phyloP scores from a whole-genome alignment of 441 rosid genomes.

The Gossypium laxum region DNA sequence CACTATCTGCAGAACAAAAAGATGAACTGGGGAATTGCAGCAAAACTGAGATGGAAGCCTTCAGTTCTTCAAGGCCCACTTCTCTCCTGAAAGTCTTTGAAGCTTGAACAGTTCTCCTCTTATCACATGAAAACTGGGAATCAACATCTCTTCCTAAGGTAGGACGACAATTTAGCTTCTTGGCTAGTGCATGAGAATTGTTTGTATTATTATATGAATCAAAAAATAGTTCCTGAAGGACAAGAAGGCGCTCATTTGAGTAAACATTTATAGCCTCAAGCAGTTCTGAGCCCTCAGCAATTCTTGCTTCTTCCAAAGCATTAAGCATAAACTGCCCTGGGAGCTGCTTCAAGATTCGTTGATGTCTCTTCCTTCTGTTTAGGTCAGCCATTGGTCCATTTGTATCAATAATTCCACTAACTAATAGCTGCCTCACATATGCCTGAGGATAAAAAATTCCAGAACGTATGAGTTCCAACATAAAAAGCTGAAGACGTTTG shows the following conservation, averaged over 20 bases:
- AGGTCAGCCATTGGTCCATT: constrained; percentile 35
- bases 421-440: constrained; percentile 83
- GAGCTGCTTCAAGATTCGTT: constrained; percentile 68
- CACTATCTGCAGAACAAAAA: constrained; percentile 35
- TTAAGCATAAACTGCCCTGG: constrained; percentile 59
- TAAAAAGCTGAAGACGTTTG: constrained; percentile 64
- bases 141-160: constrained; percentile 27
- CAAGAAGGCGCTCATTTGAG: constrained; percentile 75
- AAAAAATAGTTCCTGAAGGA: constrained; percentile 42
- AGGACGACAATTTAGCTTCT: constrained; percentile 37
- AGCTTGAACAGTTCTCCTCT: constrained; percentile 36
- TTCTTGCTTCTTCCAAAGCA: constrained; percentile 54
- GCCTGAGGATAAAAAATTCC: constrained; percentile 84
- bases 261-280: constrained; percentile 55
- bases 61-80: constrained; percentile 48
- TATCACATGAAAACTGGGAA: constrained; percentile 37
- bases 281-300: constrained; percentile 53
- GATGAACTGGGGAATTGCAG: constrained; percentile 61
- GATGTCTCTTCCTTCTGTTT: constrained; percentile 64
- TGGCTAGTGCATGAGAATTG: constrained; percentile 27
- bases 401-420: constrained; percentile 77
- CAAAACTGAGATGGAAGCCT: constrained; percentile 57
- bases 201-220: constrained; percentile 26
- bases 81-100: constrained; percentile 36
- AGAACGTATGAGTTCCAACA: constrained; percentile 67